Base-by-base conservation (phyloP, 106 monocot species). In the Allium cepa region DNA sequence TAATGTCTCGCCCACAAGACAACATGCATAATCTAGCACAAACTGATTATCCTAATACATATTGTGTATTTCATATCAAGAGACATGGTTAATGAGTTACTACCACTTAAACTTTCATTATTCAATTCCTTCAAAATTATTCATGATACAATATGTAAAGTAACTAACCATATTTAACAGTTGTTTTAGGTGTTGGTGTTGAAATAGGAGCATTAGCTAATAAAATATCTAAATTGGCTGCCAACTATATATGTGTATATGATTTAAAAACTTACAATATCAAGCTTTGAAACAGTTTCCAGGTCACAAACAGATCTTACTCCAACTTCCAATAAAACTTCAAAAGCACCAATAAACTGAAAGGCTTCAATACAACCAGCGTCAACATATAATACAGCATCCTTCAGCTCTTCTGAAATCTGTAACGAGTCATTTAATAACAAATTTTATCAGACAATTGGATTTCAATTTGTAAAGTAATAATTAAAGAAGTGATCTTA, bases 291-390 rank as follows among this genome's bases (percentile, higher is more conserved):
- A 72, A 86, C 73, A 60, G 82, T 82, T 61, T 99, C 97, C 70
- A 99, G 76, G 81, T 87, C 87, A 71, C 92, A 92, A 28, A 99
- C 70, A 8, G 92, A 67, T 57, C 73, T 89, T 18, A 68, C 89
- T 16, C 87, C 89, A 17, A 99, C 80, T 70, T 85, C 82, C 69
- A 99, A 67, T 14, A 99, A 71, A 50, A 93, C 56, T 12, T 84
- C 79, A 70, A 90, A 90, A 10, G 92, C 89, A 27, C 87, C 92
- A 62, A 79, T 45, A 52, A 89, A 78, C 60, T 83, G 80, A 50
- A 99, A 90, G 8, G 97, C 82, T 71, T 92, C 97, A 26, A 77
- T 63, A 53, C 85, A 82, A 46, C 92, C 97, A 46, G 82, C 82
- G 76, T 99, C 97, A 2, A 93, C 59, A 75, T 99, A 99, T 45